Conservation (phyloP, 1,284 basidiomycete genomes). For the Naganishia cerealis region DNA sequence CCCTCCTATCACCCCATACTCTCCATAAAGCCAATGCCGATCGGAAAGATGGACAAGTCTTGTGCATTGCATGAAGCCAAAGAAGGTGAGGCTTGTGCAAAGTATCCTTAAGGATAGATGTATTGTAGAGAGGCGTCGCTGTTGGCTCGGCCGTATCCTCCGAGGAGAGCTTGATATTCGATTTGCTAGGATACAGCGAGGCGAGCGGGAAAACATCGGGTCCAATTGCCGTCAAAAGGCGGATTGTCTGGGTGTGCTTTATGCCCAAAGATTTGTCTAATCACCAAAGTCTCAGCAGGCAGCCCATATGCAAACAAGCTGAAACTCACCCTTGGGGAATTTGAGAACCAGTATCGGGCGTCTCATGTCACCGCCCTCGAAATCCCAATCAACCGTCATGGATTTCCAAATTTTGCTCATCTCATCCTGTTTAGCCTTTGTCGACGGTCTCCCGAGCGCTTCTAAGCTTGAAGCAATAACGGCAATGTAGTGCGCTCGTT, state of each 20-base stretch:
- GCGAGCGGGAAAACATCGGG: constrained; percentile 62
- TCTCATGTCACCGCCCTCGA: constrained; percentile 61
- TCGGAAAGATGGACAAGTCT: constrained; percentile 65
- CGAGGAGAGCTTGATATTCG: constrained; percentile 60
- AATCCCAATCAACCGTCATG: constrained; percentile 63
- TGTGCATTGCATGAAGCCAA: constrained; percentile 66
- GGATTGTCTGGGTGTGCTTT: constrained; percentile 68
- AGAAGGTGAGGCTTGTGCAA: constrained; percentile 69
- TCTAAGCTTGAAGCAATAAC: constrained; percentile 69
- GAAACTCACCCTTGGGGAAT: constrained; percentile 37
- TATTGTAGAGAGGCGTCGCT: constrained; percentile 78
- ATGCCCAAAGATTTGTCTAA: constrained; percentile 63
- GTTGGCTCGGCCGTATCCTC: constrained; percentile 37
- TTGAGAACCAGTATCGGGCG: constrained; percentile 39
- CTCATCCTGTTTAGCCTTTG: constrained; percentile 21
- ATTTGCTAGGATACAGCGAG: constrained; percentile 72
- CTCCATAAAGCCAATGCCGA: constrained; percentile 79
- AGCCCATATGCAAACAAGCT: background rate
- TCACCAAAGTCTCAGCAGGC: background rate
- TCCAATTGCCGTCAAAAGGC: constrained; percentile 70
- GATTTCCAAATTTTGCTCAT: constrained; percentile 64
- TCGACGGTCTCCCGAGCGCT: constrained; percentile 33
- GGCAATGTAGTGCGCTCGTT: constrained; percentile 86
- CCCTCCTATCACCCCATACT: constrained; percentile 87
- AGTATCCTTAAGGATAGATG: constrained; percentile 67